Base-by-base conservation (phyloP, 164 flowering plant genomes). In the Vitis rupestris region DNA sequence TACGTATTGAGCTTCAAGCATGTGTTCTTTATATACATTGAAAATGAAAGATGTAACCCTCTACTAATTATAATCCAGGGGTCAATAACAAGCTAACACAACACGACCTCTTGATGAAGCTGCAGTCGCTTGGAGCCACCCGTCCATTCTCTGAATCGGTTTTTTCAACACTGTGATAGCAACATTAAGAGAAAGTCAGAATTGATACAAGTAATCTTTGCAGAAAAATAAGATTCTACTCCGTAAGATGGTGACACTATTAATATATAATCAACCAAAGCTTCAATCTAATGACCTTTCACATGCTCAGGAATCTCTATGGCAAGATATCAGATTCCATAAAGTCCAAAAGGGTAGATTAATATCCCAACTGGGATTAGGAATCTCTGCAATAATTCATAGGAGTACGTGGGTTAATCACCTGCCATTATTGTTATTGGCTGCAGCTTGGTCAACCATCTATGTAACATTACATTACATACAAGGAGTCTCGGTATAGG, bases 71-170 rank as follows among this genome's bases (percentile, higher is more conserved):
- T 30, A n/a, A 31, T 64, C 59, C 59, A 65, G 37, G 48, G 65
- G 75, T 44, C 69, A 60, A n/a, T 8, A 72, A 17, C 64, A 59
- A 65, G 54, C 9, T n/a, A 48, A 47, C 50, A 31, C 56, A 31
- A 53, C 50, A 48, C 55, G 75, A 16, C 75, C 61, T 72, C 70
- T 72, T 70, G 53, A 47, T 61, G 31, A 53, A 60, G 50, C n/a
- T 60, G 29, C 31, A 37, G 70, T 51, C 70, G 47, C 66, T 7
- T 13, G 12, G 54, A 61, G n/a, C 10, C 4, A 49, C 48, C 16
- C 55, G 17, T 31, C 30, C n/a, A 12, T 49, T 62, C 1, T 16
- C 13, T 55, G 8, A 72, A 72, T 9, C 0, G 37, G 30, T 10
- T 3, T 53, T 10, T 23, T 4, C 31, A 50, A 49, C 59, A 31